Base-by-base conservation (phyloP, 805 yeast genomes). In the Zygoascus flipseniorum region DNA sequence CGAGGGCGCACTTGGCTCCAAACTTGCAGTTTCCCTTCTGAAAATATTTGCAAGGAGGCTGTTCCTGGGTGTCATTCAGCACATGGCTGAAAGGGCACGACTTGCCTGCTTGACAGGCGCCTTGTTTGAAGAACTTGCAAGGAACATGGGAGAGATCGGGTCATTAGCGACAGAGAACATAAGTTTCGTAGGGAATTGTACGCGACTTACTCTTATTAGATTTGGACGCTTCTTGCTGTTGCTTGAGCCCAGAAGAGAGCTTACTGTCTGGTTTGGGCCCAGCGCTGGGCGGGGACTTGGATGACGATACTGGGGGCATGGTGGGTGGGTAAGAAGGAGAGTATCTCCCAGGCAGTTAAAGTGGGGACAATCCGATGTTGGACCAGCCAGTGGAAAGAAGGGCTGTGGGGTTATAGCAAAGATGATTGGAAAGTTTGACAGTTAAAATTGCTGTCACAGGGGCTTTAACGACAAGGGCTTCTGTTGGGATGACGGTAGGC, bases 1-100 rank as follows among this genome's bases (percentile, higher is more conserved):
- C 96, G 63, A 92, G 78, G 1, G 97, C 98, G 73, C 99, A 92
- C 64, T 89, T 90, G 50, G 80, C 73, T 3, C 99, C 99, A 69
- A 92, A 92, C 70, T 89, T 89, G 70, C 99, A 92, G 65, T 89
- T 89, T n/a, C 98, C 98, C 65, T 87, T 87, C 63, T 86, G 93
- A 68, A 88, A 92, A 69, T 90, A 92, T 74, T 89, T 90, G 76
- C 99, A 92, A 6, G 90, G 88, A 2, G 73, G 72, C 52, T 70
- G 70, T 49, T 76, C 76, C n/a, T 75, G 66, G 5, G 78, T 74
- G 52, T 83, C 86, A 42, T 42, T 42, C 50, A 80, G 65, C 47
- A 85, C 76, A 67, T 92, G 99, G 35, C 93, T 83, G 66, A 92
- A 92, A 1, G 97, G 97, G 68, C 99, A 92, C 0, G 92, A 76